Percentiles rank a stretch among this genome's conserved stretches.
Conservation (phyloP, 2,329 filamentous ascomycete species). For the Penicillium sp. region DNA sequence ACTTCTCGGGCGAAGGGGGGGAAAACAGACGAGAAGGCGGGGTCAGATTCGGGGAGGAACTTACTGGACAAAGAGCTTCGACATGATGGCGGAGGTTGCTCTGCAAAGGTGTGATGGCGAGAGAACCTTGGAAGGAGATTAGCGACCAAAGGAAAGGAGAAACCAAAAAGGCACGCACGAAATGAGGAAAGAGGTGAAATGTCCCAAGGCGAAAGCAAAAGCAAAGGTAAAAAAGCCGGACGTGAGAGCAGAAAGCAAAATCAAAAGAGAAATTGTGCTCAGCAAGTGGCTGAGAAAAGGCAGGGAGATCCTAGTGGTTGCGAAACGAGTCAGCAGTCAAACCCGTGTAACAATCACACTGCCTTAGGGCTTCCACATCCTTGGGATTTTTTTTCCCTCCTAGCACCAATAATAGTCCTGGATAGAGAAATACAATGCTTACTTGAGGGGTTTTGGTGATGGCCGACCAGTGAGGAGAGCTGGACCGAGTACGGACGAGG, state of each 20-base stretch:
- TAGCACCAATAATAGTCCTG: conserved; percentile 14
- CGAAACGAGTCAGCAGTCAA: conserved; percentile 29
- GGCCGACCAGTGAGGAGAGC: neutral
- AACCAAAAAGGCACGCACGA: neutral
- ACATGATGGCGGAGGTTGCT: conserved; percentile 58
- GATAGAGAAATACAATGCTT: conserved; percentile 19
- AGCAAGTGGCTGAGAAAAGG: conserved; percentile 1
- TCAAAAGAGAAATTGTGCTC: conserved; percentile 1
- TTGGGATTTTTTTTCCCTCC: conserved; percentile 11
- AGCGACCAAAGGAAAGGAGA: neutral
- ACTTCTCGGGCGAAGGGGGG: neutral
- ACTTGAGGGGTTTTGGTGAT: conserved; percentile 9
- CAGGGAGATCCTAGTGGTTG: conserved; percentile 28
- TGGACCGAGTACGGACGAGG: neutral
- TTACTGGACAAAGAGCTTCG: conserved; percentile 94
- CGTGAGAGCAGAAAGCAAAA: neutral
- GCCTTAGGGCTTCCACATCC: conserved; percentile 26
- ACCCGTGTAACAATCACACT: conserved; percentile 30
- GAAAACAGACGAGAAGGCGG: neutral
- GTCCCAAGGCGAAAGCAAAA: neutral
- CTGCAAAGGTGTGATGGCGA: neutral
- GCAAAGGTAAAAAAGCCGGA: too few species aligned
- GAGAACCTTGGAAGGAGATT: neutral
- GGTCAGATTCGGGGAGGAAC: conserved; percentile 34
- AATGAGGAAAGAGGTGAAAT: neutral